phyloP scores from a whole-genome alignment of 2,329 filamentous ascomycete species.

The Paraconiothyrium brasiliense region DNA sequence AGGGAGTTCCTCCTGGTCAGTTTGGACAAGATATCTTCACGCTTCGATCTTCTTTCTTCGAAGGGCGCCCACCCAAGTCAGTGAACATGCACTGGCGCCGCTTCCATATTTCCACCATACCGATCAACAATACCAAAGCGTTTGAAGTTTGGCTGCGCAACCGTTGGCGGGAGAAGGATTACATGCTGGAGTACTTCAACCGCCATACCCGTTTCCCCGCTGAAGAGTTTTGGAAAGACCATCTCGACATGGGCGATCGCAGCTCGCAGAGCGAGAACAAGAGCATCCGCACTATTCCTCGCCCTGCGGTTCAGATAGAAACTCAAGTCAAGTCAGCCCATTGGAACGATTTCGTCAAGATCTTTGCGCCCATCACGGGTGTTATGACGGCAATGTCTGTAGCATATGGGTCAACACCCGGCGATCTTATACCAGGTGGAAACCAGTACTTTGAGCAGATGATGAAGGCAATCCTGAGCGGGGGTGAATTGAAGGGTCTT shows the following conservation, averaged over 20 bases:
- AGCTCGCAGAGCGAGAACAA: conserved; percentile 43
- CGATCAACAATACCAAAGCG: conserved; percentile 73
- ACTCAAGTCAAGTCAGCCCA: conserved; percentile 60
- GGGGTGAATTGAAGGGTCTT: conserved; percentile 45
- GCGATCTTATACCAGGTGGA: conserved; percentile 47
- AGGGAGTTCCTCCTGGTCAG: conserved; percentile 76
- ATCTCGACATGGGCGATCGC: conserved; percentile 48
- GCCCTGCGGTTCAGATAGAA: conserved; percentile 55
- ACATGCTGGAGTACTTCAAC: conserved; percentile 81
- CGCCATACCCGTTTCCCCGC: conserved; percentile 81
- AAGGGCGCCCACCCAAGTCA: conserved; percentile 88
- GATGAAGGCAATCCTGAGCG: conserved; percentile 42
- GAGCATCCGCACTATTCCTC: conserved; percentile 44
- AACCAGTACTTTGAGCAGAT: conserved; percentile 48
- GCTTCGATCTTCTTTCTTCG: conserved; percentile 84
- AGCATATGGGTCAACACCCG: conserved; percentile 52
- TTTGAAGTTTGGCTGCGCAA: conserved; percentile 88
- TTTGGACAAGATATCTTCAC: conserved; percentile 94
- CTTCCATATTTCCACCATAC: conserved; percentile 82
- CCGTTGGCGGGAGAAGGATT: conserved; percentile 93
- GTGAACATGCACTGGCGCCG: conserved; percentile 97
- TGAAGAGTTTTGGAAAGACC: conserved; percentile 61
- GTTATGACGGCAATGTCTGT: conserved; percentile 59
- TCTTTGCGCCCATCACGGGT: conserved; percentile 62
- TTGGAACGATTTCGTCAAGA: conserved; percentile 62